Conservation (phyloP, 2,329 filamentous ascomycete species). For the Pyrenophora graminea region DNA sequence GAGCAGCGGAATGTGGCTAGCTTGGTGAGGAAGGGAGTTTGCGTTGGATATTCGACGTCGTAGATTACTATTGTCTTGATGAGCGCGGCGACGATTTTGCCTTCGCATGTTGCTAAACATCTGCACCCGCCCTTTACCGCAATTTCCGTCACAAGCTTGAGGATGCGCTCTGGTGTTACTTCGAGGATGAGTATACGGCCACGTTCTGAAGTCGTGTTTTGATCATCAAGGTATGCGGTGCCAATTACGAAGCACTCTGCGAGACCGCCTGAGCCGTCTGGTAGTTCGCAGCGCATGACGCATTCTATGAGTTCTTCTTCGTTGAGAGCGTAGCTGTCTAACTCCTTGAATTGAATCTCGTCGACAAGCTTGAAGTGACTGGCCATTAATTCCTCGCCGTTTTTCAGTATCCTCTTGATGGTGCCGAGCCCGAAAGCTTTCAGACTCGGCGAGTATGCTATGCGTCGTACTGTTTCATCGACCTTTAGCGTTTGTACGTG, state of each 20-base stretch:
- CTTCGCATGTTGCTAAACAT: slow-evolving; percentile 70
- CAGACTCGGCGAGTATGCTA: slow-evolving; percentile 80
- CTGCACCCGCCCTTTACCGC: slow-evolving; percentile 79
- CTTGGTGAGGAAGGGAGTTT: slow-evolving; percentile 66
- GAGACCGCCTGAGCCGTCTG: slow-evolving; percentile 59
- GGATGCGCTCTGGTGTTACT: slow-evolving; percentile 72
- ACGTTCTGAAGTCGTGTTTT: slow-evolving; percentile 55
- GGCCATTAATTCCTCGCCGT: slow-evolving; percentile 73
- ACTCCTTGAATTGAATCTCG: slow-evolving; percentile 80
- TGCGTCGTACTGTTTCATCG: slow-evolving; percentile 79
- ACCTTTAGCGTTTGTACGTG: slow-evolving; percentile 82
- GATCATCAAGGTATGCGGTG: slow-evolving; percentile 75
- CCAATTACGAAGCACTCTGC: slow-evolving; percentile 88
- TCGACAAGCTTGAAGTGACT: slow-evolving; percentile 90
- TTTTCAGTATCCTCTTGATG: slow-evolving; percentile 71
- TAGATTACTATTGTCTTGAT: slow-evolving; percentile 78
- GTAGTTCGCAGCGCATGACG: slow-evolving; percentile 76
- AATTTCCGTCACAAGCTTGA: slow-evolving; percentile 72
- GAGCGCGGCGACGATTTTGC: slow-evolving; percentile 82
- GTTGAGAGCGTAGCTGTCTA: slow-evolving; percentile 71
- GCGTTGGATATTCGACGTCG: slow-evolving; percentile 58
- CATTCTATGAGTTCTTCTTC: slow-evolving; percentile 80
- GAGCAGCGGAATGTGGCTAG: slow-evolving; percentile 77
- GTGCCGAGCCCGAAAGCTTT: slow-evolving; percentile 87
- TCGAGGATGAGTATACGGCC: slow-evolving; percentile 87